Evolutionary conservation across 495 filamentous ascomycete species (phyloP).

Genomic region (Geoglossum glabrum): DNA sequence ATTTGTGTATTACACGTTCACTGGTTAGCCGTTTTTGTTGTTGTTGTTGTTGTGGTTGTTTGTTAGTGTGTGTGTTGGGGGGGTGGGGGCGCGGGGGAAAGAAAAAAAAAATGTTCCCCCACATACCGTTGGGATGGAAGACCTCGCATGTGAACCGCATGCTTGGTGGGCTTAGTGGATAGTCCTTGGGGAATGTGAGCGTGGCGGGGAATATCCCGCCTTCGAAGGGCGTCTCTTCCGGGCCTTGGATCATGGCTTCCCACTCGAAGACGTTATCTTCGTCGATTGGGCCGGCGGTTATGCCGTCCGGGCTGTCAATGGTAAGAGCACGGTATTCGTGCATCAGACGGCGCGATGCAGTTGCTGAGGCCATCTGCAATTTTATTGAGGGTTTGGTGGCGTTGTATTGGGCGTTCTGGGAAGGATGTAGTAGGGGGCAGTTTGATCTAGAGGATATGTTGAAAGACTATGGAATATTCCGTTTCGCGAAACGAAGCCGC

Average conservation of each 20-base stretch:
- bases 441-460: too few species aligned
- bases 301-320: constrained; percentile 74
- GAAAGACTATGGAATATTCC: too few species aligned
- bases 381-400: too few species aligned
- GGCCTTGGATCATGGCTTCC: constrained; percentile 92
- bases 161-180: constrained; percentile 76
- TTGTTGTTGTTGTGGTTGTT: background rate
- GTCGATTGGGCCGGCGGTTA: constrained; percentile 78
- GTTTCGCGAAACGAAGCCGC: too few species aligned
- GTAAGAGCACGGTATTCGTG: constrained; percentile 85
- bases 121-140: constrained; percentile 86
- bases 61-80: too few species aligned
- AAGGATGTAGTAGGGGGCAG: too few species aligned
- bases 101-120: background rate
- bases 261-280: constrained; percentile 94
- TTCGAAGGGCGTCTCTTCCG: constrained; percentile 89
- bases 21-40: background rate
- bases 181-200: constrained; percentile 88
- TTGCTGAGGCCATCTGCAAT: constrained; percentile 45
- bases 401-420: background rate
- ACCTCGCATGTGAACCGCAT: constrained; percentile 89
- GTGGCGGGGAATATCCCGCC: constrained; percentile 86
- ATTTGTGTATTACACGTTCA: too few species aligned
- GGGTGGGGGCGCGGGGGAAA: too few species aligned
- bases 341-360: constrained; percentile 83